phyloP scores from a whole-genome alignment of 768 basidiomycete genomes.

The Suillus hirtellus region DNA sequence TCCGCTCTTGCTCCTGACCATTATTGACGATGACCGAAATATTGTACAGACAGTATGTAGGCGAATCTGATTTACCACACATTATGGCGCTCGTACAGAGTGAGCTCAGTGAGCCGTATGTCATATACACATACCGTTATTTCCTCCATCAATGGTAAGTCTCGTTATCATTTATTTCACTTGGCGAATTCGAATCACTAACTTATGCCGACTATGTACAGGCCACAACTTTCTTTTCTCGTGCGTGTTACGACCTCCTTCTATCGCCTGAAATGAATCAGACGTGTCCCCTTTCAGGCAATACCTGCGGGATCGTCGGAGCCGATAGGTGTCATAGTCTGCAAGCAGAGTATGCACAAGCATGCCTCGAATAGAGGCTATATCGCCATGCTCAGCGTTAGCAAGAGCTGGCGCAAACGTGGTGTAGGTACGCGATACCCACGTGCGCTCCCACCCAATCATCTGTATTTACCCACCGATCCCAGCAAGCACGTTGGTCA shows the following conservation, averaged over 20 bases:
- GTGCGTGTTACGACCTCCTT: constrained; percentile 36
- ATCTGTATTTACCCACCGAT: neutral
- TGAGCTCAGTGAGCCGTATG: constrained; percentile 95
- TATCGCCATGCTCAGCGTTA: constrained; percentile 96
- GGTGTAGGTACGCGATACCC: constrained; percentile 76
- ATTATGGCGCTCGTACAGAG: constrained; percentile 88
- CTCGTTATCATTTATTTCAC: constrained; percentile 6
- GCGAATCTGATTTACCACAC: constrained; percentile 76
- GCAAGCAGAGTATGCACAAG: constrained; percentile 92
- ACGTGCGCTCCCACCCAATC: neutral
- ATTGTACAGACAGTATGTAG: constrained; percentile 70
- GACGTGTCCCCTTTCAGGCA: constrained; percentile 18
- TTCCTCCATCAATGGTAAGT: constrained; percentile 95
- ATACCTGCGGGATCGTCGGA: constrained; percentile 34
- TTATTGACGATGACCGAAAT: constrained; percentile 36
- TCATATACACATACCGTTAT: constrained; percentile 95
- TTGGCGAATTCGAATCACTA: constrained; percentile 8
- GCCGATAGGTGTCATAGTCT: constrained; percentile 92
- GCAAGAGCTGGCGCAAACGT: constrained; percentile 78
- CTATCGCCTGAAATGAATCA: constrained; percentile 1
- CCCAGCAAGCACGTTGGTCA: constrained; percentile 82
- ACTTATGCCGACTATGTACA: constrained; percentile 27
- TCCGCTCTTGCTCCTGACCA: constrained; percentile 11
- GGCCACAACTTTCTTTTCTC: constrained; percentile 89
- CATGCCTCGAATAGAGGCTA: constrained; percentile 83